These are phyloP conservation scores for Cordia subcordata DNA, from an alignment of 257 asterid genomes.

Conservation along the genomic window DNA sequence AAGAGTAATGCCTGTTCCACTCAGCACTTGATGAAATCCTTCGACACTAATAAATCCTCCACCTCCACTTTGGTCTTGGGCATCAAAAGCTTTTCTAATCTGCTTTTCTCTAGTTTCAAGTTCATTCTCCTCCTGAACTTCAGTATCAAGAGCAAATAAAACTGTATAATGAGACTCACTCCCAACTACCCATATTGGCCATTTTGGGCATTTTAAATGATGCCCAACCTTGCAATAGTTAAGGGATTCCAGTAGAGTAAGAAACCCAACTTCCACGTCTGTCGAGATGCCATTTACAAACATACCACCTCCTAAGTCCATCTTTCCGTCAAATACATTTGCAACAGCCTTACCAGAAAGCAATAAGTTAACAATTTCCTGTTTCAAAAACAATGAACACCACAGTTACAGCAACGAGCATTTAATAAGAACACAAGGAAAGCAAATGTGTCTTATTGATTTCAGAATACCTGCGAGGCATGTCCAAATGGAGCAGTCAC, in stretches of 20 bases:
- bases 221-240: conserved; percentile 91
- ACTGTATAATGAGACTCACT: conserved; percentile 97
- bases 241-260: conserved; percentile 86
- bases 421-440: too few species aligned
- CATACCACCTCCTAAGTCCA: conserved; percentile 96
- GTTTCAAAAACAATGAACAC: conserved; percentile 15
- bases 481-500: conserved; percentile 99
- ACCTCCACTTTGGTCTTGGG: conserved; percentile 96
- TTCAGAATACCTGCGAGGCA: conserved; percentile 85
- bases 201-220: conserved; percentile 72
- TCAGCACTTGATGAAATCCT: conserved; percentile 74
- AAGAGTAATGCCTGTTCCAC: conserved; percentile 52
- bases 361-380: conserved; percentile 95
- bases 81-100: conserved; percentile 85
- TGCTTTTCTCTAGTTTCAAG: conserved; percentile 67
- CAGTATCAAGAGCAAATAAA: conserved; percentile 72
- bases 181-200: conserved; percentile 99
- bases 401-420: too few species aligned
- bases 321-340: conserved; percentile 83
- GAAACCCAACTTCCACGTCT: conserved; percentile 87
- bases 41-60: conserved; percentile 95
- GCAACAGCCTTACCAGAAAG: conserved; percentile 91
- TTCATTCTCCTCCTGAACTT: conserved; percentile 91
- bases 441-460: too few species aligned
- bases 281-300: conserved; percentile 86